Base-by-base conservation (phyloP, 2,329 filamentous ascomycete genomes). In the Penicillium sp. region DNA sequence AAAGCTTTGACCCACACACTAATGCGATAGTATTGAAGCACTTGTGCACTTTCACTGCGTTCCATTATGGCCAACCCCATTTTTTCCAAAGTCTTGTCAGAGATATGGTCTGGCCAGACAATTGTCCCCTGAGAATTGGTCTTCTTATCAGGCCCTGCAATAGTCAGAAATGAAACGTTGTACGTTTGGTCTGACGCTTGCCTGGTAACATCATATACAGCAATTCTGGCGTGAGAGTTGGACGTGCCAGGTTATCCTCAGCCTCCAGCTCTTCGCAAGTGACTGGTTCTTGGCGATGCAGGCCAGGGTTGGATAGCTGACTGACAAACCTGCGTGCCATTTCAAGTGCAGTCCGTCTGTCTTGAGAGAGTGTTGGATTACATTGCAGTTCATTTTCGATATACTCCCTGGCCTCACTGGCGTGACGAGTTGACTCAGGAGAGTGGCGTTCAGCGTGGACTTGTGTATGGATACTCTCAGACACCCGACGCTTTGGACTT, bases 21-120 rank as follows among this genome's bases (percentile, higher is more conserved):
- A 11, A 69, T 54, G 10, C 64, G 62, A 39, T 66, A 69, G 17
- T 66, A 37, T 17, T 62, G 61, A 8, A 66, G 60, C 5, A 63
- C 50, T 50, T 66, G 63, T 25, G 65, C 66, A 38, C 41, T 62
- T 42, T 67, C 66, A 38, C 54, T 64, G 35, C 56, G 31, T 14
- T 66, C 66, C 5, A 69, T 64, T 25, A 69, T 68, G 5, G 64
- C 64, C 28, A 68, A 61, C 1, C 66, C 64, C 67, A 69, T 69
- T 43, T 60, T 60, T 43, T 67, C 67, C 37, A 69, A 28, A 11
- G 57, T 56, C n/a, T 51, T 63, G 42, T 67, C 55, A 4, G 64
- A 63, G 14, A 69, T 68, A 17, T 68, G 67, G 43, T 69, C 67
- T 25, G 67, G 67, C 67, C 67, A 68, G 22, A 42, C 37, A 11